Base-by-base conservation (phyloP, 805 yeast species). In the Monosporozyma yasuniensis region DNA sequence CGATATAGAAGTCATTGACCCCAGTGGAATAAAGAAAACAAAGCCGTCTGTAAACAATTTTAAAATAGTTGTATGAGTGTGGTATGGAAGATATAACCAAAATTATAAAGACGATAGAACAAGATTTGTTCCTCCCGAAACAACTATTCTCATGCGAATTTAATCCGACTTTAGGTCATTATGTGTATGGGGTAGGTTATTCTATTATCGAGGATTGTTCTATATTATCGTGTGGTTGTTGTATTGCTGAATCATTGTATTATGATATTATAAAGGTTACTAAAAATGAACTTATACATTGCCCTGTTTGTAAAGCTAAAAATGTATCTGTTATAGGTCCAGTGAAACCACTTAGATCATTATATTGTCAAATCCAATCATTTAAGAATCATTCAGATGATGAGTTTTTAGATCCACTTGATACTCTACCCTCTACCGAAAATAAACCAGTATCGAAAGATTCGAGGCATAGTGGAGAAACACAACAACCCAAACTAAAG, bases 281-380 rank as follows among this genome's bases (percentile, higher is more conserved):
- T 28, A 47, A 49, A 4, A 46, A 46, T 12, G 41, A 50, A 2
- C n/a, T 44, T 1, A 52, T 58, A 14, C 47, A 48, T 5, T 74
- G 78, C 49, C 77, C 77, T 2, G 48, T 63, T 0, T 74, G 78
- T 52, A 55, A 54, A 3, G 44, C 49, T 8, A 48, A 47, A 6
- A 52, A 62, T 5, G 60, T 56, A 1, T 14, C 49, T 1, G 18
- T 65, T 11, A 47, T 72, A 14, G 64, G 63, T 1, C 63, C 74
- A 10, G 68, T 73, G 16, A 59, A 57, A 16, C 70, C 67, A 12
- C 52, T 73, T 37, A 52, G 72, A 34, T 59, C 62, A 6, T 50
- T 73, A 11, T 57, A 56, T 48, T 21, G n/a, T 3, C 49, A 47
- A 23, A 14, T 47, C n/a, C 32, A 30, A 22, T 14, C 22, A 7